phyloP scores from a whole-genome alignment of 1,284 basidiomycete genomes.

The Mycena sp. region DNA sequence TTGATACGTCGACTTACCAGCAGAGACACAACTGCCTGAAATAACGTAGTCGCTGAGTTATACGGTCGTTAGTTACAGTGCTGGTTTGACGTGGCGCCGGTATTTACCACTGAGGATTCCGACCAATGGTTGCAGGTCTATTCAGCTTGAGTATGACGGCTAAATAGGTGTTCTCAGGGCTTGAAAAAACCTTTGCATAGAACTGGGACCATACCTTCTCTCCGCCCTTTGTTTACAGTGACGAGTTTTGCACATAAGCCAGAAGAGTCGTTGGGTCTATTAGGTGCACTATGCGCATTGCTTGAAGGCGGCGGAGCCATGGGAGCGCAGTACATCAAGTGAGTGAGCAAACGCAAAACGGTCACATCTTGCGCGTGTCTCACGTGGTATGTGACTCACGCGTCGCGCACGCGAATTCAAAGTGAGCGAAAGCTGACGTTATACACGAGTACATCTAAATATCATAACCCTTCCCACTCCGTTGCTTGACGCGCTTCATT shows the following conservation, averaged over 20 bases:
- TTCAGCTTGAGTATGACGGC: slow-evolving; percentile 70
- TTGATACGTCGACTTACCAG: neutral
- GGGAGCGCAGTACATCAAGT: slow-evolving; percentile 6
- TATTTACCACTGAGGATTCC: slow-evolving; percentile 66
- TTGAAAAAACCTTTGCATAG: neutral
- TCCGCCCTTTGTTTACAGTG: slow-evolving; percentile 64
- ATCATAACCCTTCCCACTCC: slow-evolving; percentile 93
- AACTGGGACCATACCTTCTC: slow-evolving; percentile 59
- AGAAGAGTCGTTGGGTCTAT: neutral
- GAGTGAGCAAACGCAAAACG: neutral
- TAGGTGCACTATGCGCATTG: neutral
- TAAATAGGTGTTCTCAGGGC: slow-evolving; percentile 31
- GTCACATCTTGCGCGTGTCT: neutral
- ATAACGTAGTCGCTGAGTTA: slow-evolving; percentile 55
- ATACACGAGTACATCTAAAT: slow-evolving; percentile 35
- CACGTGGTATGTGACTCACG: neutral
- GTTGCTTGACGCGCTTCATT: slow-evolving; percentile 84
- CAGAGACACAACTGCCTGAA: slow-evolving; percentile 42
- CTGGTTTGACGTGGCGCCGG: slow-evolving; percentile 13
- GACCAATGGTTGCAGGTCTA: slow-evolving; percentile 73
- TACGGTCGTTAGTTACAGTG: neutral
- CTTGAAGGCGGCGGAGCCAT: slow-evolving; percentile 6
- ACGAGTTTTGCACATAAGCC: slow-evolving; percentile 76
- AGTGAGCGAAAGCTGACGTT: no score
- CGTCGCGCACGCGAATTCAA: neutral